Percentiles rank a stretch among this genome's conserved stretches.
phyloP scores from a whole-genome alignment of 768 basidiomycete genomes.

The Psilocybe azurescens region DNA sequence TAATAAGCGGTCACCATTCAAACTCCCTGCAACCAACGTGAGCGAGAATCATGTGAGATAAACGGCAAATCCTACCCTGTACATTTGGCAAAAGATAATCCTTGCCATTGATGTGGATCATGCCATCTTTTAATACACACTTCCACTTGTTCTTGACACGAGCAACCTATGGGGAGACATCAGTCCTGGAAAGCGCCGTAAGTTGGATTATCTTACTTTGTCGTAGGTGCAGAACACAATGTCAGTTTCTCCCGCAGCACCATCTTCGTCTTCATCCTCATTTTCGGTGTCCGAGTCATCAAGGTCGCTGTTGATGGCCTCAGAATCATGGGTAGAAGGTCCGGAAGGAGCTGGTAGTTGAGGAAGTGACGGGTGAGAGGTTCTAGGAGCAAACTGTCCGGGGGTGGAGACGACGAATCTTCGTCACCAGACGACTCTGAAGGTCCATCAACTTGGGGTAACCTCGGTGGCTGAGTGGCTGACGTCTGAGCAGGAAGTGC shows the following conservation, averaged over 20 bases:
- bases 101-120: slow-evolving; percentile 96
- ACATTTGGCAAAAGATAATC: slow-evolving; percentile 97
- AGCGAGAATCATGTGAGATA: slow-evolving; percentile 5
- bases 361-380: slow-evolving; percentile 79
- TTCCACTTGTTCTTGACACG: slow-evolving; percentile 99
- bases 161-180: slow-evolving; percentile 69
- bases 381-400: slow-evolving; percentile 68
- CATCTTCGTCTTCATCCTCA: slow-evolving; percentile 85
- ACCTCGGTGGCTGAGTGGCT: slow-evolving; percentile 38
- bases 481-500: slow-evolving; percentile 25
- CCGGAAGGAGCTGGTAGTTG: slow-evolving; percentile 51
- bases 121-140: slow-evolving; percentile 95
- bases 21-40: slow-evolving; percentile 37
- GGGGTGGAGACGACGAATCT: slow-evolving; percentile 72
- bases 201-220: slow-evolving; percentile 62
- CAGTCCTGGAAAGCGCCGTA: slow-evolving; percentile 3
- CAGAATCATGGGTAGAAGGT: slow-evolving; percentile 56
- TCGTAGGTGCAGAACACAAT: slow-evolving; percentile 99
- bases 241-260: slow-evolving; percentile 76
- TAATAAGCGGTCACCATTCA: slow-evolving; percentile 39
- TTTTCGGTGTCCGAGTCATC: slow-evolving; percentile 93
- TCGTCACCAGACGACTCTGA: slow-evolving; percentile 69
- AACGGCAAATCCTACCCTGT: slow-evolving; percentile 70
- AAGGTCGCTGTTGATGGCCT: slow-evolving; percentile 95
- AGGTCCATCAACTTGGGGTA: slow-evolving; percentile 86